Evolutionary conservation across 2,329 filamentous ascomycete species (phyloP).

Genomic region (Ramichloridium luteum): DNA sequence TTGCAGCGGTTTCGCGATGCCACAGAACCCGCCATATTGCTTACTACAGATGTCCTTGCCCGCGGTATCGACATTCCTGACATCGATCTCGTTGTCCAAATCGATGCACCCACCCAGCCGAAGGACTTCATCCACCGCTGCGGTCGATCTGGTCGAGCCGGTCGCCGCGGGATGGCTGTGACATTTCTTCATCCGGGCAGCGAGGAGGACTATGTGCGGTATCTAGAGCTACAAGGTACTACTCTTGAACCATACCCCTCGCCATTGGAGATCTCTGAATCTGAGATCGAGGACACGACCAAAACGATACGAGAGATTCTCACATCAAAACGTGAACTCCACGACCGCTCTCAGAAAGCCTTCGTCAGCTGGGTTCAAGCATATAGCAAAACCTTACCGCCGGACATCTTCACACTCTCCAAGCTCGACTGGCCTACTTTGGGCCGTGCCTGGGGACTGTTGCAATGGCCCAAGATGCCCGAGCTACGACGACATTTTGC

Average conservation of each 20-base stretch:
- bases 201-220: constrained; percentile 83
- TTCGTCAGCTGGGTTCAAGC: constrained; percentile 91
- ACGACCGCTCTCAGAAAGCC: constrained; percentile 79
- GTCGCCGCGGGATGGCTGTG: constrained; percentile 65
- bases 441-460: constrained; percentile 71
- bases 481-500: constrained; percentile 45
- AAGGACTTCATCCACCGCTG: constrained; percentile 66
- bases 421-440: constrained; percentile 80
- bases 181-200: constrained; percentile 73
- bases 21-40: constrained; percentile 62
- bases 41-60: constrained; percentile 88
- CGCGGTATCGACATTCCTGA: constrained; percentile 84
- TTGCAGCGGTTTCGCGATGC: constrained; percentile 69
- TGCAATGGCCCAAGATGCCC: constrained; percentile 86
- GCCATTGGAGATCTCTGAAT: constrained; percentile 41
- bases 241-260: constrained; percentile 20
- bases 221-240: constrained; percentile 44
- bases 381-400: constrained; percentile 82
- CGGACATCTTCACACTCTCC: constrained; percentile 72
- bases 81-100: constrained; percentile 80
- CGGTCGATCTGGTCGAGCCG: constrained; percentile 51
- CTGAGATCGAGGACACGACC: constrained; percentile 47
- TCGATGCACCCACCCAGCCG: constrained; percentile 75
- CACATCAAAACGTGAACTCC: constrained; percentile 50
- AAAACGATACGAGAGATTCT: constrained; percentile 50